These are phyloP conservation scores for Dictyostelium firmibasis DNA, from an alignment of 78 protist genomes.

Conservation along the genomic window DNA sequence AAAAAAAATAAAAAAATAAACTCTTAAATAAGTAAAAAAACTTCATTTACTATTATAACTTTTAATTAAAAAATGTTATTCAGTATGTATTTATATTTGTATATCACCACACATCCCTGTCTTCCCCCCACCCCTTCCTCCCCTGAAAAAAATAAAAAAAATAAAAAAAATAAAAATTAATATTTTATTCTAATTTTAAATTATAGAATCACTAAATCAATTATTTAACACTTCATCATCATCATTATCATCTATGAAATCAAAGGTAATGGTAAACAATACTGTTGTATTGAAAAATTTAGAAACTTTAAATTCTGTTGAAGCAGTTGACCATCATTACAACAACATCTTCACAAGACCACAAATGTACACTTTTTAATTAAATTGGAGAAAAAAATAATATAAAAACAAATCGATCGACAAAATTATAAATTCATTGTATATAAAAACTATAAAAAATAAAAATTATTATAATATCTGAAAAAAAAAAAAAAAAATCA, in stretches of 20 bases:
- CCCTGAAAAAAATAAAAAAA: not conserved
- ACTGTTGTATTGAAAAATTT: not conserved
- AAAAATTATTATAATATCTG: not conserved
- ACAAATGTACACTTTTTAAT: not conserved
- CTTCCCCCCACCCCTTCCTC: no score
- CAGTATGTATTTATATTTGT: not conserved
- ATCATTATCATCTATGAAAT: not conserved
- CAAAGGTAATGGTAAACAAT: not conserved
- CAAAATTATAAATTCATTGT: not conserved
- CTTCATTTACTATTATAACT: no score
- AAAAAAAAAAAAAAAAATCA: not conserved
- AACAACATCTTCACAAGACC: not conserved
- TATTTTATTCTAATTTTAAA: no score
- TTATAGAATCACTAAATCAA: not conserved
- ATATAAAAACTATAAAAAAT: not conserved
- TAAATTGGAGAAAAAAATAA: not conserved
- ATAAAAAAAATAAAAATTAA: no score
- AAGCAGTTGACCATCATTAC: not conserved
- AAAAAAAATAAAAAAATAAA: no score
- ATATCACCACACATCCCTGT: not conserved
- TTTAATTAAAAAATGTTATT: not conserved
- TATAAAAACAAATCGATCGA: not conserved
- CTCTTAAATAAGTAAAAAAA: no score
- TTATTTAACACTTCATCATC: not conserved
- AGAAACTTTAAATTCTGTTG: not conserved